These are phyloP conservation scores for Coprinellus micaceus DNA, from an alignment of 768 basidiomycete genomes.

Conservation along the genomic window DNA sequence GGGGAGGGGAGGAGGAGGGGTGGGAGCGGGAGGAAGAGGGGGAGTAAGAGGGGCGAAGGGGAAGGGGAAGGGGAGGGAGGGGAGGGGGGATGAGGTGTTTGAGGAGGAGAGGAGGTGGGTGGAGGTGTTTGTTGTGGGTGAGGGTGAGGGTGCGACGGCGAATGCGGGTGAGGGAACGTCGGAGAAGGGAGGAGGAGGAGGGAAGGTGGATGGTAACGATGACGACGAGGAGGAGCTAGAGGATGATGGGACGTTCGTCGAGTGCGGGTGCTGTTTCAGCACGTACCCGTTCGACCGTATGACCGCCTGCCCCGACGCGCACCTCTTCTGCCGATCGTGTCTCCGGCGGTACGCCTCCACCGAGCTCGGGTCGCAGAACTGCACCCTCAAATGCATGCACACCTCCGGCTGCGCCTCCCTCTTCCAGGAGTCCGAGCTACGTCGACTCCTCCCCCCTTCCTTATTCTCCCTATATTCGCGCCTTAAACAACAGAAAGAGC, in stretches of 20 bases:
- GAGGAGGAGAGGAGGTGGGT: neutral
- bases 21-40: no score
- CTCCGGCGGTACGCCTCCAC: neutral
- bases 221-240: constrained; percentile 1
- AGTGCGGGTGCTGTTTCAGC: constrained; percentile 8
- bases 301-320: constrained; percentile 1
- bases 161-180: neutral
- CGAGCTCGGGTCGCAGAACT: neutral
- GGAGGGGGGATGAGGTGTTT: neutral
- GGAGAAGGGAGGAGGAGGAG: neutral
- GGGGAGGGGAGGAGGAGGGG: no score
- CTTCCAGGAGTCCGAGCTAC: constrained; percentile 69
- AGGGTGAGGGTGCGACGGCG: neutral
- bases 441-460: constrained; percentile 62
- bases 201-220: neutral
- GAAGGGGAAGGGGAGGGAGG: neutral
- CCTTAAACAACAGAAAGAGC: constrained; percentile 60
- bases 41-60: neutral
- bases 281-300: neutral
- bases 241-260: neutral
- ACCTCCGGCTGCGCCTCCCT: constrained; percentile 45
- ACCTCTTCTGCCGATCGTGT: neutral
- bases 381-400: neutral
- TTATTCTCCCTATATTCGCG: constrained; percentile 45
- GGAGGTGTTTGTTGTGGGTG: neutral